Evolutionary conservation across 2,329 filamentous ascomycete species (phyloP).

Genomic region (Alternaria brassicicola): DNA sequence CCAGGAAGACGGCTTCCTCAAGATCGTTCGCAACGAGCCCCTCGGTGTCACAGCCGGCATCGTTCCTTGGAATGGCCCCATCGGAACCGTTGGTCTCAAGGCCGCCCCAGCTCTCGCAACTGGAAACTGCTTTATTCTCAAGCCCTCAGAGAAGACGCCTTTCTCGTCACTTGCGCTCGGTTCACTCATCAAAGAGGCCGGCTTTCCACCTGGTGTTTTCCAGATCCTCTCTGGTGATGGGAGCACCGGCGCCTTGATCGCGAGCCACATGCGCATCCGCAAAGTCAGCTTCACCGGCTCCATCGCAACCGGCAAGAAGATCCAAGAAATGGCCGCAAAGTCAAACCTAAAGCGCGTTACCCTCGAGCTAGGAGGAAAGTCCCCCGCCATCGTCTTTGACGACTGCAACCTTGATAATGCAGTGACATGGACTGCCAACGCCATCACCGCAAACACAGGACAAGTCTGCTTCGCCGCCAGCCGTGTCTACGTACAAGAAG

Average conservation of each 20-base stretch:
- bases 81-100: slow-evolving; percentile 48
- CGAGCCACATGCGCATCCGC: slow-evolving; percentile 48
- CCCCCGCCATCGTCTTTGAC: slow-evolving; percentile 53
- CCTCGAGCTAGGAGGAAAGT: slow-evolving; percentile 55
- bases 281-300: slow-evolving; percentile 53
- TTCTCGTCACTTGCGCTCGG: slow-evolving; percentile 43
- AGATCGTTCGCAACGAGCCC: slow-evolving; percentile 52
- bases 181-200: slow-evolving; percentile 44
- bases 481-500: slow-evolving; percentile 49
- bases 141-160: slow-evolving; percentile 47
- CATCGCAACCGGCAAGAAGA: slow-evolving; percentile 47
- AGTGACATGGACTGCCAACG: slow-evolving; percentile 43
- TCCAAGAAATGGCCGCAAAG: slow-evolving; percentile 50
- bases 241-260: slow-evolving; percentile 46
- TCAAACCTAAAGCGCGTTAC: slow-evolving; percentile 53
- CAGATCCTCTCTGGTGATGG: slow-evolving; percentile 49
- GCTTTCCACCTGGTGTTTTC: slow-evolving; percentile 51
- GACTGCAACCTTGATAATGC: slow-evolving; percentile 54
- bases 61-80: slow-evolving; percentile 52
- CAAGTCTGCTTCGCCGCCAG: slow-evolving; percentile 49
- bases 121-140: slow-evolving; percentile 47
- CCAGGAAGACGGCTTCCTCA: slow-evolving; percentile 55
- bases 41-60: slow-evolving; percentile 52
- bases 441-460: slow-evolving; percentile 47
- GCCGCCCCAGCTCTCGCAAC: slow-evolving; percentile 45